Evolutionary conservation across 768 basidiomycete species (phyloP).

Genomic region (Boletus speciosus): DNA sequence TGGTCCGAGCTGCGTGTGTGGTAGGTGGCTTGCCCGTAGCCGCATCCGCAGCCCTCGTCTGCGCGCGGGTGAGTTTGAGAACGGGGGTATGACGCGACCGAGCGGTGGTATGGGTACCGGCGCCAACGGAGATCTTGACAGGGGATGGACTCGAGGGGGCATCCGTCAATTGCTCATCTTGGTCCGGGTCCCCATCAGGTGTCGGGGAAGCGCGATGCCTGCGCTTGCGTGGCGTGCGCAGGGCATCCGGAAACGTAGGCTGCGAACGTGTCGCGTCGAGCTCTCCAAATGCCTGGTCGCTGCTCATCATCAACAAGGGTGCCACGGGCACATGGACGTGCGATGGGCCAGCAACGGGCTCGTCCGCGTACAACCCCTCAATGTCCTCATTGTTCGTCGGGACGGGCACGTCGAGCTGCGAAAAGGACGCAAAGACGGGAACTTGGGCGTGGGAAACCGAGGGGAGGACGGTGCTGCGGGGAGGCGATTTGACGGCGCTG

Average conservation of each 20-base stretch:
- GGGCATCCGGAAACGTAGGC: conserved; percentile 20
- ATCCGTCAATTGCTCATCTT: conserved; percentile 8
- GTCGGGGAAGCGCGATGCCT: conserved; percentile 13
- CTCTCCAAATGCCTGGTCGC: conserved; percentile 14
- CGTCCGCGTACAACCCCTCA: conserved; percentile 35
- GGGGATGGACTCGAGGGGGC: conserved; percentile 31
- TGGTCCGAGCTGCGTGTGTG: conserved; percentile 8
- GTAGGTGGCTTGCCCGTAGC: neutral
- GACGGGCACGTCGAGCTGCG: conserved; percentile 35
- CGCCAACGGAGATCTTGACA: conserved; percentile 23
- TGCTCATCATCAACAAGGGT: conserved; percentile 23
- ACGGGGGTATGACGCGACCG: neutral
- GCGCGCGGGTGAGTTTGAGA: conserved; percentile 12
- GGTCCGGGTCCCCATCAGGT: neutral
- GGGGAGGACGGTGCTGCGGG: conserved; percentile 16
- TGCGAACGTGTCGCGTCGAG: conserved; percentile 8
- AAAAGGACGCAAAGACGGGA: conserved; percentile 24
- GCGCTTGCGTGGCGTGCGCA: conserved; percentile 33
- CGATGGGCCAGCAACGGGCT: conserved; percentile 29
- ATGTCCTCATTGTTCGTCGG: conserved; percentile 32
- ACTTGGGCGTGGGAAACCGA: conserved; percentile 15
- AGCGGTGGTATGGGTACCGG: neutral
- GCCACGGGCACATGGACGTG: conserved; percentile 13
- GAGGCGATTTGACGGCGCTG: conserved; percentile 18
- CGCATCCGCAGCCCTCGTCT: conserved; percentile 8